These are phyloP conservation scores for Schwanniomyces sp. DNA, from an alignment of 805 yeast genomes.

Conservation along the genomic window DNA sequence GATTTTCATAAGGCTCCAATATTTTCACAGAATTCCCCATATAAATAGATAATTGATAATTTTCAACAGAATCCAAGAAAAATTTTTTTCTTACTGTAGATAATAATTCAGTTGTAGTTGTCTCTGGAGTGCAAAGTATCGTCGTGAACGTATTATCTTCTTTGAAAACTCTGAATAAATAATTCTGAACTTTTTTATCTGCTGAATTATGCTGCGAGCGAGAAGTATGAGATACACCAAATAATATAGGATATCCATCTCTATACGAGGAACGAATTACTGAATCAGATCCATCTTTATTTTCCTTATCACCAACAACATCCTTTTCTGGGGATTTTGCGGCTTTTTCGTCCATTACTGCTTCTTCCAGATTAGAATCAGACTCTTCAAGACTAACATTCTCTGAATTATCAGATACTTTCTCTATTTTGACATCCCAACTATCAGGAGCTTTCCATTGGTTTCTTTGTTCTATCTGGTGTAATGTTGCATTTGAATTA, in stretches of 20 bases:
- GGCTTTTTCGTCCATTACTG: constrained; percentile 4
- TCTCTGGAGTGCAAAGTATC: constrained; percentile 73
- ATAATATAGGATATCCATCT: constrained; percentile 28
- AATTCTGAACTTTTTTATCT: constrained; percentile 32
- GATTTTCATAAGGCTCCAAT: constrained; percentile 69
- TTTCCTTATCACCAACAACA: not conserved
- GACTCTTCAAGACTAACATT: constrained; percentile 12
- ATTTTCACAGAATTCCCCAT: constrained; percentile 77
- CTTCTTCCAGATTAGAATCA: constrained; percentile 14
- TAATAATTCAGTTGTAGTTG: constrained; percentile 73
- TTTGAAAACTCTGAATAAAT: constrained; percentile 70
- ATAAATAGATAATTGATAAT: constrained; percentile 71
- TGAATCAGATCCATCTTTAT: not conserved
- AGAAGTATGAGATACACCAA: constrained; percentile 25
- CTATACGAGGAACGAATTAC: not conserved
- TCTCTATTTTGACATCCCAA: constrained; percentile 45
- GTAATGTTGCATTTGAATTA: not conserved
- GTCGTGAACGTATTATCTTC: constrained; percentile 86
- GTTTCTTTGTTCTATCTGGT: not conserved
- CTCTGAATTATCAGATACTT: constrained; percentile 3
- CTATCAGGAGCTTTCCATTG: constrained; percentile 49
- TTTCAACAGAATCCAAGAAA: constrained; percentile 66
- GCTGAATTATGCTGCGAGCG: constrained; percentile 10
- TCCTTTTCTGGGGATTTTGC: not conserved
- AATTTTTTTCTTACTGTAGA: constrained; percentile 74